A percentile compares a stretch with the other conserved stretches of the same genome.
phyloP scores from a whole-genome alignment of 1,139 yeast genomes.

The Zygosaccharomyces pseudobailii region DNA sequence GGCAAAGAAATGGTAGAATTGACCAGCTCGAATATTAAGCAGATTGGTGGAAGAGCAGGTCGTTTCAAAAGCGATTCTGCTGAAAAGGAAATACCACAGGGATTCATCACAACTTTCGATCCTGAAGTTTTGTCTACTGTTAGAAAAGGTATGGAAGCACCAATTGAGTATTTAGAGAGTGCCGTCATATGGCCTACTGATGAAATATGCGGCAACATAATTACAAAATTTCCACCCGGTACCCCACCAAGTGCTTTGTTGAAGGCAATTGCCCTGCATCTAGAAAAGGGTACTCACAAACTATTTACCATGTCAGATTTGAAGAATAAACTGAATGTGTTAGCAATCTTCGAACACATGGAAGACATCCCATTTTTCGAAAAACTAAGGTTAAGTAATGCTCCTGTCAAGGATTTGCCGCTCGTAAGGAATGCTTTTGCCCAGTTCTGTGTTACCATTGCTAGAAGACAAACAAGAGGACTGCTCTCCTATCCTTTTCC shows the following conservation, averaged over 20 bases:
- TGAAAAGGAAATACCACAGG: conserved; percentile 37
- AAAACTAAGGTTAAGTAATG: conserved; percentile 53
- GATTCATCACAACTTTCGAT: conserved; percentile 57
- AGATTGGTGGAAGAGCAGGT: conserved; percentile 97
- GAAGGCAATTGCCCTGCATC: conserved; percentile 43
- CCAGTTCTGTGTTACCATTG: conserved; percentile 32
- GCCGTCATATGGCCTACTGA: conserved; percentile 73
- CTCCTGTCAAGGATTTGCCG: conserved; percentile 45
- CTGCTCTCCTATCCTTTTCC: conserved; percentile 34
- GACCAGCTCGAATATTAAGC: conserved; percentile 68
- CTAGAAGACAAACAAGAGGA: conserved; percentile 28
- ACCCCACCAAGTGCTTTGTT: conserved; percentile 45
- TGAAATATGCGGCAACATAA: conserved; percentile 42
- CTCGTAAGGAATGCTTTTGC: conserved; percentile 30
- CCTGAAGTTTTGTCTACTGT: conserved; percentile 43
- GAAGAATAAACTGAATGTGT: conserved; percentile 41
- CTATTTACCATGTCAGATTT: conserved; percentile 32
- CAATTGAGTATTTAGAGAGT: conserved; percentile 43
- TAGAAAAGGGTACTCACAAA: conserved; percentile 30
- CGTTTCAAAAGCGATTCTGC: conserved; percentile 44
- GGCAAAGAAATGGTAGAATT: conserved; percentile 51
- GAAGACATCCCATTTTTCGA: conserved; percentile 43
- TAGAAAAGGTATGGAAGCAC: conserved; percentile 42
- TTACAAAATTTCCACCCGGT: conserved; percentile 46
- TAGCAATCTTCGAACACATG: conserved; percentile 41